Conservation (phyloP, 1,139 yeast species). For the Magnusiomyces sp. region DNA sequence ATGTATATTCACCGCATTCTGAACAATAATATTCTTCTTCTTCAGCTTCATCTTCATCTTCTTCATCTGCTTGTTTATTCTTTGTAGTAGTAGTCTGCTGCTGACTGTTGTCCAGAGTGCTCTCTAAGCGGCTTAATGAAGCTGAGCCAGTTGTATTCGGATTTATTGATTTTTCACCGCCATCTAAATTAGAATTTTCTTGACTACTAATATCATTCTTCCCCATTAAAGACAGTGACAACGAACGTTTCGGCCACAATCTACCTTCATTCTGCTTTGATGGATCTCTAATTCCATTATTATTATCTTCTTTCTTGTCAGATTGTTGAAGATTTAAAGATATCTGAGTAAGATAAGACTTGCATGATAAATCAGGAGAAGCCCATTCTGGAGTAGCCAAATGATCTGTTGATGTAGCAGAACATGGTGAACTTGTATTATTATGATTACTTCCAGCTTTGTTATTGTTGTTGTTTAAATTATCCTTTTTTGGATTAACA, state of each 20-base stretch:
- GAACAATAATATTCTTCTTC: not conserved
- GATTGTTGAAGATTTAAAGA: not conserved
- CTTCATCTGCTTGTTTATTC: no score
- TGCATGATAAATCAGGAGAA: conserved; percentile 20
- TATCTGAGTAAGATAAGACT: conserved; percentile 17
- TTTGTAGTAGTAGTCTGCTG: not conserved
- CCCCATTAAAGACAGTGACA: not conserved
- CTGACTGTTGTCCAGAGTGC: not conserved
- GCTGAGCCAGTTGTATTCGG: not conserved
- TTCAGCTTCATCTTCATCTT: not conserved
- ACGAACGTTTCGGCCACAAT: conserved; percentile 1
- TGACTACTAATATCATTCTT: not conserved
- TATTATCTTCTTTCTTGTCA: no score
- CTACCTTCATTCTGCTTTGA: not conserved
- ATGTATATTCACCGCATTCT: not conserved
- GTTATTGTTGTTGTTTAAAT: no score
- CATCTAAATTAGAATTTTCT: not conserved
- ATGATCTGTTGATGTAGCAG: conserved; percentile 13
- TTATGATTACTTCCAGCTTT: no score
- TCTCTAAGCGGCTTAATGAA: not conserved
- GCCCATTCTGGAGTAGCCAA: conserved; percentile 25
- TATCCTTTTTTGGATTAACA: no score
- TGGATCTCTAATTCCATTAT: not conserved
- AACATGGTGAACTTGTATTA: conserved; percentile 8
- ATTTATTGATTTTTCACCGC: no score